Evolutionary conservation across 108 stramenopile species (phyloP).

Genomic region (Cyclostephanos tholiformis): DNA sequence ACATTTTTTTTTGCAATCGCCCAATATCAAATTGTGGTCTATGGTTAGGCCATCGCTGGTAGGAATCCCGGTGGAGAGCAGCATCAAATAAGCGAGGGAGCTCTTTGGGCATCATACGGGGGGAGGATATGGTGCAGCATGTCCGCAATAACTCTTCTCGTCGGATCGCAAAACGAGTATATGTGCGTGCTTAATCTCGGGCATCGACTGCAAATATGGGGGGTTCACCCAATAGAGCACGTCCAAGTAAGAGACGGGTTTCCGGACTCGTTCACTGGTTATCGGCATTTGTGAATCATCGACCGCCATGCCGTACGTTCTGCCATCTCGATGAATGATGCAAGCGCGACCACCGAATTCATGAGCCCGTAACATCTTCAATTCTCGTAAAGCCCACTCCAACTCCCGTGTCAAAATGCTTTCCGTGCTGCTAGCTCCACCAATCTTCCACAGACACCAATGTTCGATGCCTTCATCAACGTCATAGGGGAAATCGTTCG

Average conservation of each 20-base stretch:
- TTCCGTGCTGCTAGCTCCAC: constrained; percentile 36
- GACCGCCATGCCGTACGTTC: background rate
- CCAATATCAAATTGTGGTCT: too few relatives aligned
- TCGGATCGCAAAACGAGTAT: constrained; percentile 34
- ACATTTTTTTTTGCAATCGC: too few relatives aligned
- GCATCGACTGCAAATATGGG: constrained; percentile 52
- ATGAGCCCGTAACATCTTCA: constrained; percentile 13
- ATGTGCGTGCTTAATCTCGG: constrained; percentile 49
- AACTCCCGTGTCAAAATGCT: constrained; percentile 32
- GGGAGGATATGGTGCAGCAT: background rate
- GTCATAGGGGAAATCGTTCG: constrained; percentile 80
- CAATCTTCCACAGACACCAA: constrained; percentile 80
- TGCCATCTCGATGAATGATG: constrained; percentile 12
- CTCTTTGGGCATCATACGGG: constrained; percentile 12
- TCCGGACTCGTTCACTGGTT: background rate
- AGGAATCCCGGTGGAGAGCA: too few relatives aligned
- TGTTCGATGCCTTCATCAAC: constrained; percentile 62
- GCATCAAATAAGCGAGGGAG: too few relatives aligned
- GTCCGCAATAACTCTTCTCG: background rate
- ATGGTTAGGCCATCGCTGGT: too few relatives aligned
- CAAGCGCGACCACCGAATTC: constrained; percentile 25
- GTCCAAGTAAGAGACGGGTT: constrained; percentile 7
- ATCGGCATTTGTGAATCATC: background rate
- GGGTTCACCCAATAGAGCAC: constrained; percentile 50
- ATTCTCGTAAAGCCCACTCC: constrained; percentile 38